Evolutionary conservation across 2,329 filamentous ascomycete species (phyloP), one percentile per base, ranked within the genome.

Genomic region (Chalaropsis thielavioides): DNA sequence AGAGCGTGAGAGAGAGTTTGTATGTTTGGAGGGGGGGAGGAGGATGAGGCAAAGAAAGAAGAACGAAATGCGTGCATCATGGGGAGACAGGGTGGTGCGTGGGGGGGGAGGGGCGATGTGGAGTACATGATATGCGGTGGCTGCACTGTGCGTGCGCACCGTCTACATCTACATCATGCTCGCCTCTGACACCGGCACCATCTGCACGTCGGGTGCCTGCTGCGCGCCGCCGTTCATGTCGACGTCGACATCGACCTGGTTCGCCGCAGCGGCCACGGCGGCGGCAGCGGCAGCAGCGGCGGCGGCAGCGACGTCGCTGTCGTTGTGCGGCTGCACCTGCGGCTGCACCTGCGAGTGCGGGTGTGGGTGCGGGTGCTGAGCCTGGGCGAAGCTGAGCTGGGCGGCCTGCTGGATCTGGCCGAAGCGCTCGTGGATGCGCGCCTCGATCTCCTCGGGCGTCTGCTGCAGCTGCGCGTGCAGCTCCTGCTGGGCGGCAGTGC

Each of bases 401-500:
- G 58, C 24, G 13, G 54, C 46, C 59, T 64, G 62, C 13, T 67
- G 65, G 41, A 67, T 64, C 56, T 64, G 58, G 40, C 31, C 56
- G 27, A 67, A 67, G 38, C 65, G 65, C 35, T 61, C 62, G 24
- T 64, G 62, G n/a, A 67, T 60, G 35, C 65, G 62, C 22, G 63
- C 62, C 27, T 64, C 51, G 31, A 67, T 67, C 41, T 67, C 46
- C 46, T 58, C 62, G 3, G 62, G 62, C 6, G 62, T 59, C 22
- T 67, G 46, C 59, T 56, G 51, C 38, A 67, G 62, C 17, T 63
- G 59, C 6, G 40, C 65, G 5, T 40, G 44, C 17, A 67, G 38
- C 49, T 67, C 56, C 46, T 67, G 65, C 27, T 67, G 65, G 19
- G 59, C 62, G 24, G 59, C 64, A 2, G 51, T 51, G 15, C 56